A percentile compares a stretch with the other conserved stretches of the same genome.
These are phyloP conservation scores for Penicillium sp. DNA, from an alignment of 2,329 filamentous ascomycete genomes.

Conservation along the genomic window DNA sequence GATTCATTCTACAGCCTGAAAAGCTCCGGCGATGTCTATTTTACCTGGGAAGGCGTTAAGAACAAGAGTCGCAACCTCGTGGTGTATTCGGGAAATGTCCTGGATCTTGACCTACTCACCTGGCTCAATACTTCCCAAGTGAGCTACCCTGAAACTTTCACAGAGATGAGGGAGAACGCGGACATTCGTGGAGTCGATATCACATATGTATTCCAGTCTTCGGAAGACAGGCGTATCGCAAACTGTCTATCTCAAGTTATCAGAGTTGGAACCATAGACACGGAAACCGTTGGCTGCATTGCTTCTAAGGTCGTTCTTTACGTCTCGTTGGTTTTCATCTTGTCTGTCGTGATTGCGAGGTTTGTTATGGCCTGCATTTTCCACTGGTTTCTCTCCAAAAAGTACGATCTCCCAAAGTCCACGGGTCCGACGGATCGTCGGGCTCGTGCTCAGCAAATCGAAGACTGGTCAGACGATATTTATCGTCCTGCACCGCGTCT, in stretches of 20 bases:
- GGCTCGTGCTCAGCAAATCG: conserved; percentile 86
- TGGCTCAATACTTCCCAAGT: conserved; percentile 90
- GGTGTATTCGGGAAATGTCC: conserved; percentile 89
- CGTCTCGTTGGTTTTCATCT: conserved; percentile 83
- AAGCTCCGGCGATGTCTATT: conserved; percentile 83
- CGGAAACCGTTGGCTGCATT: conserved; percentile 93
- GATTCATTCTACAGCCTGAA: conserved; percentile 70
- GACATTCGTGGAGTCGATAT: conserved; percentile 79
- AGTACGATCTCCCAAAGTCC: conserved; percentile 80
- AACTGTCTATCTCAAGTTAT: conserved; percentile 90
- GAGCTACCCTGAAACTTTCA: conserved; percentile 69
- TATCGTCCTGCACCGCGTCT: conserved; percentile 85
- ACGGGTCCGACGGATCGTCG: conserved; percentile 77
- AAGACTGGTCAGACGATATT: conserved; percentile 97
- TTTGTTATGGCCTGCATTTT: conserved; percentile 88
- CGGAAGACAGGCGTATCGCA: conserved; percentile 73
- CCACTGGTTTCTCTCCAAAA: conserved; percentile 90
- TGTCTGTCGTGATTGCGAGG: conserved; percentile 79
- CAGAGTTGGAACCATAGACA: conserved; percentile 93
- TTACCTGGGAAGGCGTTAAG: conserved; percentile 88
- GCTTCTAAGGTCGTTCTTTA: conserved; percentile 96
- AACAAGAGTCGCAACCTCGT: conserved; percentile 86
- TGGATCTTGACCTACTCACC: conserved; percentile 80
- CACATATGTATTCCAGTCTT: conserved; percentile 78
- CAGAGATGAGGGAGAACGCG: conserved; percentile 68